Evolutionary conservation across 192 early-diverging fungal species (phyloP), one percentile per base, ranked within the genome.

Genomic region (Coemansia biformis): DNA sequence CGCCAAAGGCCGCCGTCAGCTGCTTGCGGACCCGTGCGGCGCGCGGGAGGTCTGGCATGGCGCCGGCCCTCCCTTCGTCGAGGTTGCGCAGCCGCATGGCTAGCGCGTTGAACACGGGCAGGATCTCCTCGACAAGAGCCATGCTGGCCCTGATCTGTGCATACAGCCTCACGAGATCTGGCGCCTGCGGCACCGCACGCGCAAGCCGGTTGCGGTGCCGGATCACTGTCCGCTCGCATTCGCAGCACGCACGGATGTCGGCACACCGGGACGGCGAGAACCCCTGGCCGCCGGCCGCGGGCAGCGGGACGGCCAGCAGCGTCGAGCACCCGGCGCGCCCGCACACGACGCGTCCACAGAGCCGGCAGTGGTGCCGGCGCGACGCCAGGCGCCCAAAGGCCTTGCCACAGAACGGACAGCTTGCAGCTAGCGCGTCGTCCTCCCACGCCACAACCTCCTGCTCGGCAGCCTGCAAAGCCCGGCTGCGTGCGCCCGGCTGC

Each of bases 301-400:
- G 54, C 26, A 69, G 40, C 1, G 66, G 59, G 13, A 63, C 31
- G 8, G 37, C 11, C 34, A 62, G 41, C 18, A 41, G 29, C 3
- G 49, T 53, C 3, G 83, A 84, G 47, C 84, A 86, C 23, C 21
- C 21, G 14, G 57, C 26, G 9, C 76, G 68, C 29, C 66, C 77
- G 49, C 84, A 85, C 8, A 84, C 60, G 8, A 85, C 74, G 6
- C 80, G 69, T 6, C 86, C 86, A 46, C 86, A 87, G 4, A 87
- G 48, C 8, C 86, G 76, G 47, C 86, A 87, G 54, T 87, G 86
- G 47, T 87, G 86, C 14, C 81, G 76, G 17, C 86, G 78, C 44
- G 79, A 77, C 2, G 79, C 63, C 21, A 85, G 56, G n/a, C 60
- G 59, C 5, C 68, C 77, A 45, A 82, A 79, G 2, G 63, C 18